phyloP scores from a whole-genome alignment of 345 rosid species.

The Euphorbia pulcherrima region DNA sequence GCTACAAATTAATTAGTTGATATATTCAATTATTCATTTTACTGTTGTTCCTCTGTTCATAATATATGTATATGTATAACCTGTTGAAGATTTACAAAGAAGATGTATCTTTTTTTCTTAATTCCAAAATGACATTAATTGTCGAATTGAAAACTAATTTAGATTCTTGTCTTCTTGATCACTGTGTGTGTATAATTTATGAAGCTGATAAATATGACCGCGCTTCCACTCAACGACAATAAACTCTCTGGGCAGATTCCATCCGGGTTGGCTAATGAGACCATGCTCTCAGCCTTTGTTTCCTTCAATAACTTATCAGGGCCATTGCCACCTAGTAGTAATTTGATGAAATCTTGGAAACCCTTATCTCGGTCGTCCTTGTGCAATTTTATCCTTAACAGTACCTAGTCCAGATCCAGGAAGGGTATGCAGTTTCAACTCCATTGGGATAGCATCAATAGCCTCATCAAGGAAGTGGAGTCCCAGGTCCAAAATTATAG shows the following conservation, averaged over 20 bases:
- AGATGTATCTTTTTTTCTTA: no score
- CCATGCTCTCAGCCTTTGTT: conserved; percentile 42
- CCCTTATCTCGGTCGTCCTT: conserved; percentile 46
- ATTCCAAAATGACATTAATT: no score
- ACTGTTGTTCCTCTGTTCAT: not conserved
- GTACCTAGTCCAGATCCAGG: conserved; percentile 34
- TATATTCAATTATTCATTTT: no score
- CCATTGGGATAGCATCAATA: no score
- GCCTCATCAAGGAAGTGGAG: conserved; percentile 20
- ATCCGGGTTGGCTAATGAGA: conserved; percentile 41
- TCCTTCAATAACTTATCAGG: conserved; percentile 64
- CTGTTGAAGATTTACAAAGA: no score
- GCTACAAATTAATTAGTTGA: conserved; percentile 19
- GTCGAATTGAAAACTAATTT: no score
- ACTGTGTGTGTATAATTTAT: no score
- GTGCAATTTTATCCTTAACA: conserved; percentile 34
- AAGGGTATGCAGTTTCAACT: conserved; percentile 4
- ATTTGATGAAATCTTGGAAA: conserved; percentile 47
- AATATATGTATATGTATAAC: no score
- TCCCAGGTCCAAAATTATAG: conserved; percentile 36
- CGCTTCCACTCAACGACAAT: conserved; percentile 55
- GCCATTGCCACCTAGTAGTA: conserved; percentile 42
- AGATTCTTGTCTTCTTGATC: no score
- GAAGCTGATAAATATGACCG: conserved; percentile 42
- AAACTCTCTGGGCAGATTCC: conserved; percentile 59